Conservation (phyloP, 2,329 filamentous ascomycete genomes). For the Calonectria ilicicola region DNA sequence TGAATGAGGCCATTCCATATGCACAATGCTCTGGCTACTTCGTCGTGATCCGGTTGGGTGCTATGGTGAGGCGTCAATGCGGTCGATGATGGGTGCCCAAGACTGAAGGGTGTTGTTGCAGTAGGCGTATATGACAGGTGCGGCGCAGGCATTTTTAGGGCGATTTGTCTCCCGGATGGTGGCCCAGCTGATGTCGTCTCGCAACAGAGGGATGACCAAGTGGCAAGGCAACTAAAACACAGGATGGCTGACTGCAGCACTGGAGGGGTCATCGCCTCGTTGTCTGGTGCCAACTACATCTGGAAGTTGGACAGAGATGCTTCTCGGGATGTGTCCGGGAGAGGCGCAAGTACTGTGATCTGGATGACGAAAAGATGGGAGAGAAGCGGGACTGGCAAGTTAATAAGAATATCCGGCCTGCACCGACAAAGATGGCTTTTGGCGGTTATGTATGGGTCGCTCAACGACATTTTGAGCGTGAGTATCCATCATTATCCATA, state of each 20-base stretch:
- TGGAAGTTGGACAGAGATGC: neutral
- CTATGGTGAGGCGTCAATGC: neutral
- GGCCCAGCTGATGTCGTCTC: neutral
- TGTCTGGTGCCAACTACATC: no score
- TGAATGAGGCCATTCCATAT: neutral
- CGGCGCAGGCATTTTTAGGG: neutral
- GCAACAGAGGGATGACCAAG: neutral
- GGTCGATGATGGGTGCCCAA: neutral
- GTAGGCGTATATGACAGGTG: neutral
- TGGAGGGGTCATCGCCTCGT: neutral
- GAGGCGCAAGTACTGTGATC: neutral
- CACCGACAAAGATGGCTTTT: no score
- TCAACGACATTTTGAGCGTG: no score
- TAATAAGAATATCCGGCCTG: neutral
- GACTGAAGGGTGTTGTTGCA: neutral
- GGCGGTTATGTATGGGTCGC: no score
- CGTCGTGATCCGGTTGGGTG: neutral
- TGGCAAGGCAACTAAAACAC: neutral
- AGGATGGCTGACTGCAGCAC: neutral
- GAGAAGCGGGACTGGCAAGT: neutral
- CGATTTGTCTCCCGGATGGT: neutral
- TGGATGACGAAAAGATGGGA: neutral
- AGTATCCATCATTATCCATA: no score
- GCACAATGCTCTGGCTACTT: no score
- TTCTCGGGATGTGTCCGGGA: neutral